Evolutionary conservation across 257 asterid genomes (phyloP), one percentile per base, ranked within the genome.

Genomic region (Gentiana dahurica): DNA sequence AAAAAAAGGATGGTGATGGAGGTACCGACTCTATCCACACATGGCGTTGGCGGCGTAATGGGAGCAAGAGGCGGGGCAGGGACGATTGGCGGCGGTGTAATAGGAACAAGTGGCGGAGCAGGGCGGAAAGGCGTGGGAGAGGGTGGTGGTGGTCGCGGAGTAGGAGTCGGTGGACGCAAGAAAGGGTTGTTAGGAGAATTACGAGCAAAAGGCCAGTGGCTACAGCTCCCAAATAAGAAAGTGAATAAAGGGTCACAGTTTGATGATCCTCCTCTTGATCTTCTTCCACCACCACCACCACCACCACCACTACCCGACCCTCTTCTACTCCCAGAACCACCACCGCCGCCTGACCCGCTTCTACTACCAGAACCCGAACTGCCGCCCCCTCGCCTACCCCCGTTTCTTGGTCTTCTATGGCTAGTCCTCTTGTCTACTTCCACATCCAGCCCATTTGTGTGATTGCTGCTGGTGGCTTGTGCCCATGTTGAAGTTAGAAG

Each of bases 121-220:
- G n/a, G n/a, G n/a, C n/a, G n/a, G n/a, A n/a, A n/a, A n/a, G n/a
- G n/a, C n/a, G n/a, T n/a, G n/a, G n/a, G n/a, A n/a, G n/a, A n/a
- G n/a, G n/a, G n/a, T n/a, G n/a, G n/a, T n/a, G n/a, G n/a, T n/a
- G n/a, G 76, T 11, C 58, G 41, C 9, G 24, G 65, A 47, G 57
- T 63, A 34, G 73, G 76, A 37, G 67, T 36, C 3, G 79, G 66
- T 33, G 55, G 45, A 1, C 61, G 69, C 33, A 2, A 49, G 65
- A 73, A 69, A 3, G 79, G 79, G n/a, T 73, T 73, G 44, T 68
- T 58, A 1, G 54, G 48, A 36, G 75, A 58, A 15, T 46, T 36
- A 49, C 62, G 54, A 39, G 67, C 24, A 24, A 69, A 73, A n/a
- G 79, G 79, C 79, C 79, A 73, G 34, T 68, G 75, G 1, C 79